Conservation (phyloP, 441 rosid species). For the Mallotus japonicus region DNA sequence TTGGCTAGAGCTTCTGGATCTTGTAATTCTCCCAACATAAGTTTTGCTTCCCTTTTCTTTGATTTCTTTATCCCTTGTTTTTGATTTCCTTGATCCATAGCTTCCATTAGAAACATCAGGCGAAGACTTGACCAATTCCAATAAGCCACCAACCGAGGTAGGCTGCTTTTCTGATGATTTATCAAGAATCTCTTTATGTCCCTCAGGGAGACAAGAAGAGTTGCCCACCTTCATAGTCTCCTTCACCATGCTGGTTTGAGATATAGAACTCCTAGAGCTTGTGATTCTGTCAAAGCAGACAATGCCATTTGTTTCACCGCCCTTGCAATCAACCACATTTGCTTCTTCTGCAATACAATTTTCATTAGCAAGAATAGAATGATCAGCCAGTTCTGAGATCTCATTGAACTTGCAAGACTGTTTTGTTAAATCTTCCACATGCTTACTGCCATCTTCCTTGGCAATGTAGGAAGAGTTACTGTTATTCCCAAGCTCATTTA, state of each 20-base stretch:
- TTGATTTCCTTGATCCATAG: conserved; percentile 29
- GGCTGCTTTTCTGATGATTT: conserved; percentile 21
- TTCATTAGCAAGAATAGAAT: conserved; percentile 14
- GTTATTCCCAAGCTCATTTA: conserved; percentile 5
- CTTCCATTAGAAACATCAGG: conserved; percentile 30
- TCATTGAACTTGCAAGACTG: not conserved
- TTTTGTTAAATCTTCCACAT: not conserved
- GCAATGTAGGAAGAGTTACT: conserved; percentile 1
- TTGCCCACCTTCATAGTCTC: conserved; percentile 31
- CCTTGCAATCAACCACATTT: conserved; percentile 29
- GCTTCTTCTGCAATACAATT: conserved; percentile 23
- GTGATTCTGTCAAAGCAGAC: conserved; percentile 35
- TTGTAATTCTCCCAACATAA: conserved; percentile 34
- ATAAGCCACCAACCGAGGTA: conserved; percentile 17
- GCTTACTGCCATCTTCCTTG: not conserved
- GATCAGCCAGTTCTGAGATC: not conserved
- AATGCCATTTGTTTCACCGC: conserved; percentile 32
- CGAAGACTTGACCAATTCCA: conserved; percentile 27
- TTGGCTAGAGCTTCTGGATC: conserved; percentile 43
- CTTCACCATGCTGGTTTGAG: conserved; percentile 27
- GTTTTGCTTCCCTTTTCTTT: conserved; percentile 33
- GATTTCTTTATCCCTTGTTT: conserved; percentile 28
- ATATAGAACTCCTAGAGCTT: conserved; percentile 38
- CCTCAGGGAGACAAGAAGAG: conserved; percentile 32
- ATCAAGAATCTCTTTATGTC: conserved; percentile 23